Evolutionary conservation across 2,329 filamentous ascomycete genomes (phyloP), one percentile per base, ranked within the genome.

Genomic region (Graphilbum fragrans): DNA sequence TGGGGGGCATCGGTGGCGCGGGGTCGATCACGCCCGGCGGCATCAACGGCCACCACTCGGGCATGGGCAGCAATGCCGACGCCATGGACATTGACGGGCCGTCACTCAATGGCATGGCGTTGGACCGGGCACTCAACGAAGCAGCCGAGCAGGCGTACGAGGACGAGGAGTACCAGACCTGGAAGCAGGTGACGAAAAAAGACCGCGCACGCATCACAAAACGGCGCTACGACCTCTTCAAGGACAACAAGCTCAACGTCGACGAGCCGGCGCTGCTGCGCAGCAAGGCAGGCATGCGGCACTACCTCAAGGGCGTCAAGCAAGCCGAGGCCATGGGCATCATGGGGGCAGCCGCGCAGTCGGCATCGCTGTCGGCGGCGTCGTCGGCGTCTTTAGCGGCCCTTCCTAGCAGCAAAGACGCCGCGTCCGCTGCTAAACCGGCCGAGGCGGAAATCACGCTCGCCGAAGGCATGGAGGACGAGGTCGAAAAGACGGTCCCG

Each of bases 121-220:
- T 83, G 18, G 71, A 70, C 32, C 75, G 80, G 39, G 73, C 77
- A 1, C 70, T 84, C 42, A 75, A 74, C 16, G 71, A 82, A 44
- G 74, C 74, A 23, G 72, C 69, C 14, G 83, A 93, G 51, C 85
- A 94, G 50, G 72, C 75, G 12, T 86, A 86, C 50, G 78, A 93
- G 51, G 88, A 96, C 52, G 88, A 96, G 44, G 90, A 95, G 56
- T 94, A 92, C 64, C 94, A 93, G 58, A 84, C 92, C 29, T 98
- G 93, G 92, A 98, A 96, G 64, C 90, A 96, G 60, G 86, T 94
- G 33, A 98, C 92, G 2, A 96, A 96, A 63, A 95, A 92, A 57
- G 88, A 94, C 54, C 80, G 92, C 47, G 92, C 92, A 4, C 66
- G 82, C 20, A 77, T 90, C 41, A 83, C 92, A 45, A 86, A 88